phyloP scores from a whole-genome alignment of 306 rosid species.

The Trifolium dubium region DNA sequence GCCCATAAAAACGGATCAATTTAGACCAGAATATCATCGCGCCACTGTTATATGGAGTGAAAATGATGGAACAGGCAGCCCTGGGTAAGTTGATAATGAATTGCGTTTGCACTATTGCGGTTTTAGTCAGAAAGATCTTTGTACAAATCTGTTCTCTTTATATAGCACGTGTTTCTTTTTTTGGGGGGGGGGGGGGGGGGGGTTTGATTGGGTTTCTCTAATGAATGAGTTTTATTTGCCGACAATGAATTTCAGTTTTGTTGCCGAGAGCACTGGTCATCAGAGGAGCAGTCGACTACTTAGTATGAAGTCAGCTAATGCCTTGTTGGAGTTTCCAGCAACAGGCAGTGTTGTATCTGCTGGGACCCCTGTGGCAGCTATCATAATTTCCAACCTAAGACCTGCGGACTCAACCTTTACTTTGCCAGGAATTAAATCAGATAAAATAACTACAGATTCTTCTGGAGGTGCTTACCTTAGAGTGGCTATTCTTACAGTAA shows the following conservation, averaged over 20 bases:
- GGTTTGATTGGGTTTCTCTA: slow-evolving; percentile 27
- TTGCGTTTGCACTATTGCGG: slow-evolving; percentile 32
- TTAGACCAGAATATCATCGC: slow-evolving; percentile 80
- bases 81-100: slow-evolving; percentile 72
- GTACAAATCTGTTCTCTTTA: slow-evolving; percentile 21
- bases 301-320: slow-evolving; percentile 90
- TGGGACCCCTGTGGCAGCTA: slow-evolving; percentile 69
- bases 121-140: slow-evolving; percentile 19
- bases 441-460: slow-evolving; percentile 45
- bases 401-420: slow-evolving; percentile 37
- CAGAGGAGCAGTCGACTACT: slow-evolving; percentile 88
- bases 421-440: slow-evolving; percentile 39
- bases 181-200: too few relatives aligned
- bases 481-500: slow-evolving; percentile 89
- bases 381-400: slow-evolving; percentile 70
- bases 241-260: slow-evolving; percentile 65
- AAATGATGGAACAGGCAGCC: slow-evolving; percentile 80
- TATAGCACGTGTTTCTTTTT: neutral
- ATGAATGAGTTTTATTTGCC: slow-evolving; percentile 17
- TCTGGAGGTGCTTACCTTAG: slow-evolving; percentile 50
- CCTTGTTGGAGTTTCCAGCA: slow-evolving; percentile 85
- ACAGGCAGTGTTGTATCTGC: slow-evolving; percentile 60
- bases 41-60: slow-evolving; percentile 73
- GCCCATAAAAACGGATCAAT: slow-evolving; percentile 68
- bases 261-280: slow-evolving; percentile 90